A percentile compares a stretch with the other conserved stretches of the same genome.
Conservation (phyloP, 2,329 filamentous ascomycete genomes). For the Ascochyta lentis region DNA sequence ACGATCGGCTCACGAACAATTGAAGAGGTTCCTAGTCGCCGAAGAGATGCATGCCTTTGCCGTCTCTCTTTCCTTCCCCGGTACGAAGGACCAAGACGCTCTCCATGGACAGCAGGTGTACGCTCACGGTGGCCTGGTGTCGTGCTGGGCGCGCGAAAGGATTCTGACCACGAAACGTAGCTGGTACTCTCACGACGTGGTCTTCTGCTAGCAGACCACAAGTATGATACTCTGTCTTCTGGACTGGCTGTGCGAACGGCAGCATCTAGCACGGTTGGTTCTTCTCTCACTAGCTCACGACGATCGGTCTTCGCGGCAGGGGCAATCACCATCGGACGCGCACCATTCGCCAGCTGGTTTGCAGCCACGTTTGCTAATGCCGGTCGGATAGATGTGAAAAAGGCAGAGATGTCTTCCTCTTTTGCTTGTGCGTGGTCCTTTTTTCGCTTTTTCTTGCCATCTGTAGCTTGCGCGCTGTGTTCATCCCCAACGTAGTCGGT, state of each 20-base stretch:
- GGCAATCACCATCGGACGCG: not conserved
- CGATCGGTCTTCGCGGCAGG: conserved; percentile 10
- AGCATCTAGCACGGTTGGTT: conserved; percentile 22
- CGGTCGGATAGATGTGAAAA: conserved; percentile 49
- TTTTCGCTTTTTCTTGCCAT: conserved; percentile 39
- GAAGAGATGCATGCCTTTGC: conserved; percentile 10
- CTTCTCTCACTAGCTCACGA: conserved; percentile 12
- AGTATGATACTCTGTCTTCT: conserved; percentile 42
- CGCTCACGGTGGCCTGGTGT: conserved; percentile 17
- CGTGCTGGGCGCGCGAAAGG: conserved; percentile 33
- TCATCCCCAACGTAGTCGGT: conserved; percentile 41
- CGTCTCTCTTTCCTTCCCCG: not conserved
- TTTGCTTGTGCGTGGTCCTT: conserved; percentile 41
- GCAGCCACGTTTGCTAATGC: conserved; percentile 32
- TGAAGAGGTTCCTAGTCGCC: conserved; percentile 14
- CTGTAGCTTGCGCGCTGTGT: conserved; percentile 29
- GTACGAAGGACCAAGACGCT: conserved; percentile 18
- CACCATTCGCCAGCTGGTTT: conserved; percentile 26
- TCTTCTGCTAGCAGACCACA: conserved; percentile 49
- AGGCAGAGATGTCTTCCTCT: conserved; percentile 54
- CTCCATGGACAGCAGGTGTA: conserved; percentile 12
- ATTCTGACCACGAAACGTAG: conserved; percentile 54
- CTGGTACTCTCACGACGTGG: conserved; percentile 40
- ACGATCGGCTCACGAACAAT: conserved; percentile 12
- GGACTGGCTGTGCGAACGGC: conserved; percentile 41